Percentiles rank a stretch among this genome's conserved stretches.
Evolutionary conservation across 352 stramenopile species (phyloP).

Genomic region (Pythium biforme): DNA sequence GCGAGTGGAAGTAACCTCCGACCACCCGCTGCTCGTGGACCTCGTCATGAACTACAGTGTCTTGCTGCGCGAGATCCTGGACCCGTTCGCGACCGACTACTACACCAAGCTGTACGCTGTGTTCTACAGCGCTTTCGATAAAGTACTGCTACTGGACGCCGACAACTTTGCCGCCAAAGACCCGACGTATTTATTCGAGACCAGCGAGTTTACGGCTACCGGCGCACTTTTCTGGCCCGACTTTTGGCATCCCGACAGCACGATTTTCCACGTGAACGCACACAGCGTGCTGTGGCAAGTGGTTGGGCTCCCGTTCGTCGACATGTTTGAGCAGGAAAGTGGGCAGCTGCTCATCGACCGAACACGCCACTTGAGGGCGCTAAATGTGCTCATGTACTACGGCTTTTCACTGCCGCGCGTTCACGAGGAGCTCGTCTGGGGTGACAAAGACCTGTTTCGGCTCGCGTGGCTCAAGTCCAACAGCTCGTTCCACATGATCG

Average conservation of each 20-base stretch:
- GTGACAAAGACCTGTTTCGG: constrained; percentile 72
- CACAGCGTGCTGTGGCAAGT: constrained; percentile 73
- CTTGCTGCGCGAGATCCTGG: constrained; percentile 58
- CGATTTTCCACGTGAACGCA: constrained; percentile 77
- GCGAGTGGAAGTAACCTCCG: neutral
- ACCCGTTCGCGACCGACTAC: constrained; percentile 49
- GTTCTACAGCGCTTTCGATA: constrained; percentile 74
- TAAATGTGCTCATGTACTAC: constrained; percentile 77
- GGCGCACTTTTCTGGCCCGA: constrained; percentile 82
- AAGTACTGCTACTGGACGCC: constrained; percentile 70
- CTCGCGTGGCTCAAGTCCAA: constrained; percentile 45
- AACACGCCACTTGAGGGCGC: constrained; percentile 33
- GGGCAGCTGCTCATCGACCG: constrained; percentile 75
- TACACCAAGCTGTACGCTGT: constrained; percentile 77
- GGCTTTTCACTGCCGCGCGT: constrained; percentile 35
- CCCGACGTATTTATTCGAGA: constrained; percentile 64
- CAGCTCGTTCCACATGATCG: constrained; percentile 34
- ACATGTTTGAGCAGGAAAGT: constrained; percentile 82
- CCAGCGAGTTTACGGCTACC: constrained; percentile 36
- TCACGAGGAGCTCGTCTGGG: constrained; percentile 64
- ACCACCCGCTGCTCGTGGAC: neutral
- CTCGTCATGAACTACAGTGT: neutral
- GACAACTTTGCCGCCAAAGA: constrained; percentile 73
- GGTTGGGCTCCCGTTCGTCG: constrained; percentile 47
- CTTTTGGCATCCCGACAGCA: constrained; percentile 67